phyloP scores from a whole-genome alignment of 2,329 filamentous ascomycete genomes.

The Biscogniauxia mediterranea region DNA sequence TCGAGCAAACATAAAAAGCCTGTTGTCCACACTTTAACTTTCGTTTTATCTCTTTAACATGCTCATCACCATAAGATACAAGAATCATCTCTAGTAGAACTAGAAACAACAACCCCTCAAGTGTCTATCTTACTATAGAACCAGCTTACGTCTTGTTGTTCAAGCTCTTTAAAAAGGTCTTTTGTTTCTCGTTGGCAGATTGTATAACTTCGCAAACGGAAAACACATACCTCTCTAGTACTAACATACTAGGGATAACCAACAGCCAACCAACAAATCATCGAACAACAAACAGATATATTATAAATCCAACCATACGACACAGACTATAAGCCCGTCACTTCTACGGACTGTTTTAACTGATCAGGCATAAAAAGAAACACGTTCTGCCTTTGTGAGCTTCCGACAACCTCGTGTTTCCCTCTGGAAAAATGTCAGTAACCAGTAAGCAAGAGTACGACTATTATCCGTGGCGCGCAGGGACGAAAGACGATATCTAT shows the following conservation, averaged over 20 bases:
- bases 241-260: neutral
- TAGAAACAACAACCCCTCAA: neutral
- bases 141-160: neutral
- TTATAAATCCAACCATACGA: neutral
- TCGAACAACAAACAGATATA: neutral
- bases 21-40: neutral
- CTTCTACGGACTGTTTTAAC: neutral
- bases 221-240: neutral
- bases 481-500: neutral
- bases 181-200: neutral
- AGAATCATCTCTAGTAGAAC: neutral
- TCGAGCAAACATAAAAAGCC: neutral
- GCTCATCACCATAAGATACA: neutral
- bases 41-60: neutral
- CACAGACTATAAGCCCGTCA: neutral
- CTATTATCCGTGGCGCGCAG: neutral
- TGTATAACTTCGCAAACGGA: neutral
- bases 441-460: neutral
- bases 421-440: neutral
- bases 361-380: neutral
- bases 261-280: neutral
- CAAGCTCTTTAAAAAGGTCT: neutral
- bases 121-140: neutral
- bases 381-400: neutral
- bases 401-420: neutral